Evolutionary conservation across 441 rosid species (phyloP).

Genomic region (Arabidopsis lyrata): DNA sequence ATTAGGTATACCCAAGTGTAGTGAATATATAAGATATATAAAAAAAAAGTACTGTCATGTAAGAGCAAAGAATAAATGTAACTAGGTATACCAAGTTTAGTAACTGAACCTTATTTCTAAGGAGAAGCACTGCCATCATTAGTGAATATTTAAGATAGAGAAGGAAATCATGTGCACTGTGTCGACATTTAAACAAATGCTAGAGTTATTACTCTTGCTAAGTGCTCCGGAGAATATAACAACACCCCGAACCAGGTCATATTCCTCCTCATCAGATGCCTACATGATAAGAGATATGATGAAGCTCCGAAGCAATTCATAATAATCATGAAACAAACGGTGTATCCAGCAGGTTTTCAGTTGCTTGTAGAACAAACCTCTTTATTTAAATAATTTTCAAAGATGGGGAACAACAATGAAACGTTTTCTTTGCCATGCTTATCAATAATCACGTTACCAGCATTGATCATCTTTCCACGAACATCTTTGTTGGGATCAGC

Average conservation of each 20-base stretch:
- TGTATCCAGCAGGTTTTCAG: slow-evolving; percentile 27
- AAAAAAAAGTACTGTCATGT: background rate
- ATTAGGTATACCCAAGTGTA: too few species aligned
- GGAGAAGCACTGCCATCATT: slow-evolving; percentile 48
- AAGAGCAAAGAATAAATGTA: slow-evolving; percentile 26
- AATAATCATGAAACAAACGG: slow-evolving; percentile 25
- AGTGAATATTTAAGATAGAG: slow-evolving; percentile 34
- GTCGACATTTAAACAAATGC: background rate
- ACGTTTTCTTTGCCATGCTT: slow-evolving; percentile 95
- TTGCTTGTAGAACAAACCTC: slow-evolving; percentile 63
- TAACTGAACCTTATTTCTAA: slow-evolving; percentile 11
- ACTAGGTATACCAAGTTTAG: slow-evolving; percentile 2
- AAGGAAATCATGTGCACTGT: background rate
- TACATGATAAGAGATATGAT: slow-evolving; percentile 42
- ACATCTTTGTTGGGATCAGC: slow-evolving; percentile 98
- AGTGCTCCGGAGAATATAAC: slow-evolving; percentile 98
- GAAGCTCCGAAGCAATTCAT: slow-evolving; percentile 10
- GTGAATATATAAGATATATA: too few species aligned
- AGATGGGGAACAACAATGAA: slow-evolving; percentile 91
- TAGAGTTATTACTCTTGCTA: slow-evolving; percentile 69
- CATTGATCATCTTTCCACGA: slow-evolving; percentile 98
- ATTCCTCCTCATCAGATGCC: slow-evolving; percentile 95
- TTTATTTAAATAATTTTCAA: slow-evolving; percentile 95
- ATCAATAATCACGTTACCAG: slow-evolving; percentile 94
- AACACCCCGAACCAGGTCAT: slow-evolving; percentile 98